These are phyloP conservation scores for Raffaelea arxii DNA, from an alignment of 2,329 filamentous ascomycete species.

Conservation along the genomic window DNA sequence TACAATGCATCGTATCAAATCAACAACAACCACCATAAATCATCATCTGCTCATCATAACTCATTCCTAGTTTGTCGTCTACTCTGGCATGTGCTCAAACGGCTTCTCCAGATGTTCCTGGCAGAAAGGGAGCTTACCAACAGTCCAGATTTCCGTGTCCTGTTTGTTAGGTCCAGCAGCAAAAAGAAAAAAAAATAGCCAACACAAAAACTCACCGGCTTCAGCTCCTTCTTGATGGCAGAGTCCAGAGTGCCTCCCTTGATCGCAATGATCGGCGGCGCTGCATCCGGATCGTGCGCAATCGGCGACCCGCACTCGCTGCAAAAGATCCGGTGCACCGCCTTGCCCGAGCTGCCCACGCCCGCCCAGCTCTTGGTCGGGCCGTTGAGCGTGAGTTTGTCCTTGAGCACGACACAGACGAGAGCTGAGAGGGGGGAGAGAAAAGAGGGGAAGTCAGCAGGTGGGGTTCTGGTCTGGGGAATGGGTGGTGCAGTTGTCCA, in stretches of 20 bases:
- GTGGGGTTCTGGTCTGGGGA: too few relatives aligned
- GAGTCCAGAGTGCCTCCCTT: slow-evolving; percentile 56
- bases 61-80: slow-evolving; percentile 14
- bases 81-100: slow-evolving; percentile 55
- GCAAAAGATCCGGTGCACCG: slow-evolving; percentile 61
- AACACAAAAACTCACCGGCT: slow-evolving; percentile 39
- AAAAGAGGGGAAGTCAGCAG: background rate
- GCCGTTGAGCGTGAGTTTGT: slow-evolving; percentile 52
- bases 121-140: slow-evolving; percentile 60
- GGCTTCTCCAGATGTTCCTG: slow-evolving; percentile 54
- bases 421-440: slow-evolving; percentile 35
- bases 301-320: slow-evolving; percentile 59
- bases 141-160: slow-evolving; percentile 63
- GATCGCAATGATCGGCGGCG: slow-evolving; percentile 59
- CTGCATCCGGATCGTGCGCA: slow-evolving; percentile 60
- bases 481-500: background rate
- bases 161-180: slow-evolving; percentile 15
- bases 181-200: background rate
- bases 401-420: slow-evolving; percentile 56
- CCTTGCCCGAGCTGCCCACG: slow-evolving; percentile 49
- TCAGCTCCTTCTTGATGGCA: slow-evolving; percentile 57
- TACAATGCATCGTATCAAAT: too few relatives aligned
- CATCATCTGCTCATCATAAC: too few relatives aligned
- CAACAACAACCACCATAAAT: too few relatives aligned
- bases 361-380: slow-evolving; percentile 56